Conservation (phyloP, 2,329 filamentous ascomycete genomes). For the Colletotrichum siamense region DNA sequence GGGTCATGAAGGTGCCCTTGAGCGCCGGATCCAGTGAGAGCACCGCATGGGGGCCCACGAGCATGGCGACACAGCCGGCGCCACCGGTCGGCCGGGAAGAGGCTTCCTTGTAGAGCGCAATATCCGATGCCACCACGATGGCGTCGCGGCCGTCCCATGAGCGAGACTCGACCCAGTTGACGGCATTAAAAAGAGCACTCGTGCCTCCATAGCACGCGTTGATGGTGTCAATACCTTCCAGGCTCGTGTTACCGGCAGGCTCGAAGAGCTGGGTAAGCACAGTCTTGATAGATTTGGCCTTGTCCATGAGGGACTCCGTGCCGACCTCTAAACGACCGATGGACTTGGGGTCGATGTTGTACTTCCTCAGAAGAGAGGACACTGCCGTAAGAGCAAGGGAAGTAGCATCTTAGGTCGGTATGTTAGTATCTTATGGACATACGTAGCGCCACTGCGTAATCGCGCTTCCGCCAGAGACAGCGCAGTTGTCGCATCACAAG, state of each 20-base stretch:
- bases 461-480: conserved; percentile 10
- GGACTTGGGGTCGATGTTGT: conserved; percentile 78
- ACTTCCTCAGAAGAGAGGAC: conserved; percentile 80
- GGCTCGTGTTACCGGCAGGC: conserved; percentile 76
- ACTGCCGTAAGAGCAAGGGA: conserved; percentile 80
- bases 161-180: conserved; percentile 88
- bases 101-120: conserved; percentile 85
- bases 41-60: conserved; percentile 79
- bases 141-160: conserved; percentile 85
- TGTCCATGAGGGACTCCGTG: conserved; percentile 85
- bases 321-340: conserved; percentile 85
- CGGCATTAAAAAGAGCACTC: conserved; percentile 80
- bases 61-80: conserved; percentile 78
- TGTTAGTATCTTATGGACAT: conserved; percentile 52
- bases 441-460: conserved; percentile 20
- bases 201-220: conserved; percentile 90
- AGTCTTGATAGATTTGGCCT: conserved; percentile 90
- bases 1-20: conserved; percentile 80
- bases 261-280: conserved; percentile 85
- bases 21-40: conserved; percentile 79
- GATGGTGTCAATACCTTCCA: conserved; percentile 82
- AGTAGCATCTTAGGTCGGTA: conserved; percentile 66
- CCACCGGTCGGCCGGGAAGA: conserved; percentile 82
- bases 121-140: conserved; percentile 81
- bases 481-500: neutral